Evolutionary conservation across 2,329 filamentous ascomycete genomes (phyloP), one percentile per base, ranked within the genome.

Genomic region (Sclerotinia trifoliorum): DNA sequence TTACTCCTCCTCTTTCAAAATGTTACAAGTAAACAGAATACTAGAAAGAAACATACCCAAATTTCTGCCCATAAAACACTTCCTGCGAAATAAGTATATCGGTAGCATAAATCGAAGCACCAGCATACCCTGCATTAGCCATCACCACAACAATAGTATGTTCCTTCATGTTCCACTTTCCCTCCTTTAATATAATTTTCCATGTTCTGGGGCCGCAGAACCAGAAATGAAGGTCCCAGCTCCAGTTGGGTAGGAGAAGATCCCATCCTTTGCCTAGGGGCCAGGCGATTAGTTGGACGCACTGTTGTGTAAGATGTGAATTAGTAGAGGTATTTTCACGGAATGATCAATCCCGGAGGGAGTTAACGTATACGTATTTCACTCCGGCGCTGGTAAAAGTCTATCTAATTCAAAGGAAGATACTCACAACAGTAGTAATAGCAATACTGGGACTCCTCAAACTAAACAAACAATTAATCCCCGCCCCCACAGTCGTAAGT

Each of bases 71-170:
- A 86, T 93, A 93, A 73, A 91, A 92, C 15, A 89, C 83, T 35
- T 86, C 79, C 78, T 91, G 89, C 0, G 90, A 90, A 2, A 92
- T 81, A 55, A 93, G 85, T 51, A 92, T 88, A 72, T 93, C 90
- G 1, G 90, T 92, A 1, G 89, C 88, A 73, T 92, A 92, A 6
- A 76, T 80, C 85, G 88, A 68, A 10, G 69, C 58, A 85, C 89
- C 88, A 72, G 92, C 92, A 73, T 80, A 71, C 58, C 80, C 80
- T 0, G 82, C 77, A 88, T 83, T 67, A 4, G 72, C 66, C 87
- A 89, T 89, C 72, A 89, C 85, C 21, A 87, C 85, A 65, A 90
- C 88, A 70, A 90, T 83, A 60, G 85, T 79, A 75, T 90, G 88
- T 74, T 90, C 88, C 77, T 90, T 90, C 75, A 88, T 82, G 74